These are phyloP conservation scores for Phlebopus sp. DNA, from an alignment of 1,284 basidiomycete species.

Conservation along the genomic window DNA sequence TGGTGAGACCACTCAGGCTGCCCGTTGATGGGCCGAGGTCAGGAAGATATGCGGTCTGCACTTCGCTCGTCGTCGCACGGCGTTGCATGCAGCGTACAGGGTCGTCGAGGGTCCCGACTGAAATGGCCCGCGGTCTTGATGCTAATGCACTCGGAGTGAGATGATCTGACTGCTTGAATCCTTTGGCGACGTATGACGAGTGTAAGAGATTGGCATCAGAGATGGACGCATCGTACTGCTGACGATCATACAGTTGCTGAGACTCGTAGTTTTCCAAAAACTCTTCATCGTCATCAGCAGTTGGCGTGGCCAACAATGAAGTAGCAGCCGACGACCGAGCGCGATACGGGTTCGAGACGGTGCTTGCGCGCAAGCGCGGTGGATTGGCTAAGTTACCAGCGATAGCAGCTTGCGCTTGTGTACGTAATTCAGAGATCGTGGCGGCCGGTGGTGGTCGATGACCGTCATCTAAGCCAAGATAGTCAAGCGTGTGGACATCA, in stretches of 20 bases:
- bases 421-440: slow-evolving; percentile 80
- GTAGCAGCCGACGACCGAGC: slow-evolving; percentile 53
- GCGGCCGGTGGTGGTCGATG: slow-evolving; percentile 68
- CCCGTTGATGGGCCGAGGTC: slow-evolving; percentile 43
- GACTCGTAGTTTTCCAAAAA: slow-evolving; percentile 62
- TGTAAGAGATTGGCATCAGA: slow-evolving; percentile 46
- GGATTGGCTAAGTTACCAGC: slow-evolving; percentile 77
- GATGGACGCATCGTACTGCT: slow-evolving; percentile 57
- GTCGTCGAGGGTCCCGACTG: slow-evolving; percentile 88
- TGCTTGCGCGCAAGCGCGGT: slow-evolving; percentile 81
- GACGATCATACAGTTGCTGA: slow-evolving; percentile 44
- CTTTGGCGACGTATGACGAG: slow-evolving; percentile 64
- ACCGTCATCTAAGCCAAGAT: slow-evolving; percentile 86
- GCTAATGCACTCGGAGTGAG: slow-evolving; percentile 43
- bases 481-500: slow-evolving; percentile 91
- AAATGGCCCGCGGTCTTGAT: slow-evolving; percentile 83
- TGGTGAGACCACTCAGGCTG: slow-evolving; percentile 43
- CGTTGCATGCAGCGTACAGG: slow-evolving; percentile 60
- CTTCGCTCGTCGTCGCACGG: slow-evolving; percentile 57
- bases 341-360: slow-evolving; percentile 83
- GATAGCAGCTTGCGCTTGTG: slow-evolving; percentile 85
- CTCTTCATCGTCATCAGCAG: slow-evolving; percentile 69
- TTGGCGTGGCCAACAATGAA: slow-evolving; percentile 59
- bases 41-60: slow-evolving; percentile 53
- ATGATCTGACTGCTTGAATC: slow-evolving; percentile 71